A percentile compares a stretch with the other conserved stretches of the same genome.
These are phyloP conservation scores for Xylaria polymorpha DNA, from an alignment of 2,329 filamentous ascomycete species.

Conservation along the genomic window DNA sequence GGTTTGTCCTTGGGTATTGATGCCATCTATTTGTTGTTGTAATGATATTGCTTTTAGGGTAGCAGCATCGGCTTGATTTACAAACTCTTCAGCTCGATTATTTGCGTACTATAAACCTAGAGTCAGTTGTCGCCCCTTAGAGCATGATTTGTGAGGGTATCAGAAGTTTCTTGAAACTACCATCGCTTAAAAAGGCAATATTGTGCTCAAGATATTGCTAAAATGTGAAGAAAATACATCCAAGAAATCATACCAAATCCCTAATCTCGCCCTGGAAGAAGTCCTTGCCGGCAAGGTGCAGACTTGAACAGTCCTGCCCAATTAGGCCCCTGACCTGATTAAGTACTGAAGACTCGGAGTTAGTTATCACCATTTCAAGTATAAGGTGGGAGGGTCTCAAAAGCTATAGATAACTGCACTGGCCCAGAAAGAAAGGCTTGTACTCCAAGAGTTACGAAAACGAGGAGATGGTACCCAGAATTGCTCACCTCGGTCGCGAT, in stretches of 20 bases:
- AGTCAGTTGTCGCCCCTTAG: neutral
- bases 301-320: no score
- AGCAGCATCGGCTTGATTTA: conserved; percentile 1
- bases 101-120: neutral
- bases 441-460: neutral
- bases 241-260: no score
- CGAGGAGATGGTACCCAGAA: neutral
- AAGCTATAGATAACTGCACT: neutral
- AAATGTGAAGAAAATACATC: no score
- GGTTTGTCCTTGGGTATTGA: neutral
- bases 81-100: neutral
- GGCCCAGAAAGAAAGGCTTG: neutral
- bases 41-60: neutral
- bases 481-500: neutral
- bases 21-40: no score
- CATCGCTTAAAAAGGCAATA: no score
- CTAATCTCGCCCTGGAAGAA: no score
- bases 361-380: neutral
- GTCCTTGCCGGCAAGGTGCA: no score
- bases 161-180: neutral
- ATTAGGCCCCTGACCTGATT: no score
- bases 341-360: neutral
- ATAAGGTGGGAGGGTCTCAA: neutral
- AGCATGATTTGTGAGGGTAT: neutral
- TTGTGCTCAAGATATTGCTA: no score